These are phyloP conservation scores for Agapanthus africanus DNA, from an alignment of 106 monocot species.

Conservation along the genomic window DNA sequence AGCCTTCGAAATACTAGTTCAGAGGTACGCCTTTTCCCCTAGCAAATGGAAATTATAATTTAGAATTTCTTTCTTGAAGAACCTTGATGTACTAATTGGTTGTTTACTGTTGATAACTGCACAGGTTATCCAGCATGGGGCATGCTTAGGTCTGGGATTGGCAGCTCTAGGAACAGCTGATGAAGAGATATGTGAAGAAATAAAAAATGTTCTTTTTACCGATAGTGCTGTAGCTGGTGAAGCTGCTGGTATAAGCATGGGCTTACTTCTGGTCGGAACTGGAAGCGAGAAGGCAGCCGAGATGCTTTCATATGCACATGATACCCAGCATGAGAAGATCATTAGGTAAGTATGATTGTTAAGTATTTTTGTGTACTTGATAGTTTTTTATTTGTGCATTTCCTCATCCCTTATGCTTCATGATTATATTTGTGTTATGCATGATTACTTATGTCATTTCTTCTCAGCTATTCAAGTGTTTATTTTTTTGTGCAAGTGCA, in stretches of 20 bases:
- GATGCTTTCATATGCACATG: conserved; percentile 99
- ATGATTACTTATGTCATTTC: neutral
- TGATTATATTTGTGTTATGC: neutral
- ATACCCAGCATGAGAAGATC: conserved; percentile 99
- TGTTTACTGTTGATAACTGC: conserved; percentile 3
- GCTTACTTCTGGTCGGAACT: conserved; percentile 93
- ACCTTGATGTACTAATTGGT: neutral
- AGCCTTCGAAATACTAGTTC: conserved; percentile 77
- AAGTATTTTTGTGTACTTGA: neutral
- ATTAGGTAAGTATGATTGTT: conserved; percentile 50
- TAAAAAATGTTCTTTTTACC: conserved; percentile 83
- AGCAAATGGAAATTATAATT: neutral
- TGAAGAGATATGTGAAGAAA: conserved; percentile 93
- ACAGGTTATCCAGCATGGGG: conserved; percentile 98
- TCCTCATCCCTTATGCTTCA: too few relatives aligned
- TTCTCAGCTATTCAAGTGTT: neutral
- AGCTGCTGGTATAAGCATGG: conserved; percentile 99
- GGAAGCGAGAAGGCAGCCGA: conserved; percentile 88
- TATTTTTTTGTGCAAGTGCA: neutral
- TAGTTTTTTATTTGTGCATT: neutral
- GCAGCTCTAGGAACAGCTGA: conserved; percentile 94
- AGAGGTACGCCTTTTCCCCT: conserved; percentile 50
- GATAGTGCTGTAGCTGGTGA: conserved; percentile 97
- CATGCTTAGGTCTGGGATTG: conserved; percentile 91
- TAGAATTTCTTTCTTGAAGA: neutral